Evolutionary conservation across 345 rosid genomes (phyloP), one percentile per base, ranked within the genome.

Genomic region (Rhodamnia rubescens): DNA sequence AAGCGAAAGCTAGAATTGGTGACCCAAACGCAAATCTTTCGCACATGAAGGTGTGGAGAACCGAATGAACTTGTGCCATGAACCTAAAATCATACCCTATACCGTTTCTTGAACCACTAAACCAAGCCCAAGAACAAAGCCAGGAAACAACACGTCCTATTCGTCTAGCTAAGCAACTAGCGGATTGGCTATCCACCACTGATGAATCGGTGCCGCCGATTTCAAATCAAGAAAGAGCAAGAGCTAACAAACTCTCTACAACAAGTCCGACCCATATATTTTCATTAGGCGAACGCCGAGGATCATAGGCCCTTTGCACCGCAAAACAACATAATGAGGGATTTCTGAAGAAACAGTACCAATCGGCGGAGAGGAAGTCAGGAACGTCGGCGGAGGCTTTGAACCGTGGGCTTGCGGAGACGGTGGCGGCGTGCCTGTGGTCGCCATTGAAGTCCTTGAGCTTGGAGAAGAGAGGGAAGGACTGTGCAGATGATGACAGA

Each of bases 341-440:
- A 18, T 18, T 9, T 1, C 47, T 9, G 80, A 44, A 36, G 29
- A 54, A n/a, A 16, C 42, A 24, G 21, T 88, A 95, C 99, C 98
- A 96, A 87, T 95, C 94, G 0, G 95, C 93, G 44, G 98, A 95
- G 90, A 96, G 94, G 88, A 90, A 94, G 89, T 96, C 98, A 8
- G 99, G 97, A 81, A 96, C 93, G 47, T 95, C 99, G 58, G 95
- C 91, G 40, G 98, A 93, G 86, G 97, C 94, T 85, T 88, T 89
- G 36, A 93, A 74, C 86, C 91, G 93, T 78, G 82, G 86, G 85
- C 90, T 84, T n/a, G 88, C 54, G 36, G 88, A 85, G 86, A 86
- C 56, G 58, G 74, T 58, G 44, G 52, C 20, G 85, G 87, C 82
- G 75, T 81, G 90, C 85, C 61, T 83, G 83, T 59, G 47, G 82